Percentiles rank a stretch among this genome's conserved stretches.
These are phyloP conservation scores for Chalaropsis ovoidea DNA, from an alignment of 2,329 filamentous ascomycete genomes.

Conservation along the genomic window DNA sequence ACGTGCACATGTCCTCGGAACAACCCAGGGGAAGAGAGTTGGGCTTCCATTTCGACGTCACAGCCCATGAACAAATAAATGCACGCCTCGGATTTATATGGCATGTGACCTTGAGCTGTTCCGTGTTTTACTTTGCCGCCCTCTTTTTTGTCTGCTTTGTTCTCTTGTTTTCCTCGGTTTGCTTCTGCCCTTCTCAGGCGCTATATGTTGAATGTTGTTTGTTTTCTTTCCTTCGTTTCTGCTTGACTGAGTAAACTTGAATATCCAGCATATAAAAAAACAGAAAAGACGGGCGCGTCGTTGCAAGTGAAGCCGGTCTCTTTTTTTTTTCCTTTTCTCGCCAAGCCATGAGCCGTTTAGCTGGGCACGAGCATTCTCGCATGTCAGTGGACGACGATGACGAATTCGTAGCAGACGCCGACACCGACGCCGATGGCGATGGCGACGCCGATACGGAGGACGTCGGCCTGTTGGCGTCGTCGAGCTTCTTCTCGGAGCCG, in stretches of 20 bases:
- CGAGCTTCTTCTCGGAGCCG: conserved; percentile 16
- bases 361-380: not conserved
- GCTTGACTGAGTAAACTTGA: no score
- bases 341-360: not conserved
- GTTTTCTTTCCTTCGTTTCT: no score
- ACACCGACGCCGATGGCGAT: no score
- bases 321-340: not conserved
- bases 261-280: no score
- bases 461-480: conserved; percentile 13
- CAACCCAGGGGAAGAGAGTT: not conserved
- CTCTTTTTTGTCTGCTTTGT: not conserved
- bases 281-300: no score
- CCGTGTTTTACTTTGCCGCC: not conserved
- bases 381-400: conserved; percentile 13
- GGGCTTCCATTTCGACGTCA: not conserved
- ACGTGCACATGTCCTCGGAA: not conserved
- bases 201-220: no score
- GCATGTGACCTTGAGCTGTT: not conserved
- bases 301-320: not conserved
- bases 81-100: not conserved
- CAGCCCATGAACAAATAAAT: not conserved
- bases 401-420: conserved; percentile 10
- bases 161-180: not conserved
- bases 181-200: no score
- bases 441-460: conserved; percentile 17